Conservation (phyloP, 208 protist species). For the Blastocrithidia nonstop region DNA sequence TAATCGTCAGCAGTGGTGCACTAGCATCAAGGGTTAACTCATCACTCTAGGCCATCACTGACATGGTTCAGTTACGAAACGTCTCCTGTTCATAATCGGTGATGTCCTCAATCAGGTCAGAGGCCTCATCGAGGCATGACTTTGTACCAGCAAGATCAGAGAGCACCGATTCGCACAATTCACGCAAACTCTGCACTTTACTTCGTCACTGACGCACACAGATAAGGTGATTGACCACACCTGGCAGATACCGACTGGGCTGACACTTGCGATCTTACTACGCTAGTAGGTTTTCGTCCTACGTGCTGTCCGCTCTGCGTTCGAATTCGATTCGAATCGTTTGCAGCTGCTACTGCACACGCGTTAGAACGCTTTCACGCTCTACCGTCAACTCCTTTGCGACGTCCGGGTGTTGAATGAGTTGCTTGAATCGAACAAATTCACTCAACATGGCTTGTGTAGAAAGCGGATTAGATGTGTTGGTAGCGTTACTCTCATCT, state of each 20-base stretch:
- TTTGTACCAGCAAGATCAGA: slow-evolving; percentile 51
- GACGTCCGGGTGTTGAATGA: slow-evolving; percentile 77
- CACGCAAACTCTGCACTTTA: slow-evolving; percentile 58
- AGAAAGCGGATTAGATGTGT: no score
- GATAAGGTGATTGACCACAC: slow-evolving; percentile 84
- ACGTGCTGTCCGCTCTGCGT: slow-evolving; percentile 50
- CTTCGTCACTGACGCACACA: slow-evolving; percentile 79
- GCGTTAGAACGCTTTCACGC: slow-evolving; percentile 66
- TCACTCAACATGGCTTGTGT: slow-evolving; percentile 78
- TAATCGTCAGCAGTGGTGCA: slow-evolving; percentile 78
- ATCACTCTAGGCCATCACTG: slow-evolving; percentile 53
- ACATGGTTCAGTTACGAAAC: slow-evolving; percentile 60
- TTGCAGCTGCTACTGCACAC: slow-evolving; percentile 78
- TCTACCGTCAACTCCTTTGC: slow-evolving; percentile 75
- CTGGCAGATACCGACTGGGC: slow-evolving; percentile 80
- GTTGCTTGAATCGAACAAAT: slow-evolving; percentile 62
- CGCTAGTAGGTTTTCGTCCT: slow-evolving; percentile 53
- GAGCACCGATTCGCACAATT: slow-evolving; percentile 62
- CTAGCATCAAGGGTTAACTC: slow-evolving; percentile 63
- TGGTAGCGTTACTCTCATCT: no score
- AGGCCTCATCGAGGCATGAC: slow-evolving; percentile 34
- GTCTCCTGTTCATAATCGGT: slow-evolving; percentile 78
- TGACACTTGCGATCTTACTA: slow-evolving; percentile 80
- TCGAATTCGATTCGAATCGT: slow-evolving; percentile 79
- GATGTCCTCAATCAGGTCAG: slow-evolving; percentile 60